Percentiles rank a stretch among this genome's conserved stretches.
Evolutionary conservation across 2,329 filamentous ascomycete species (phyloP).

Genomic region (Aaosphaeria arxii): DNA sequence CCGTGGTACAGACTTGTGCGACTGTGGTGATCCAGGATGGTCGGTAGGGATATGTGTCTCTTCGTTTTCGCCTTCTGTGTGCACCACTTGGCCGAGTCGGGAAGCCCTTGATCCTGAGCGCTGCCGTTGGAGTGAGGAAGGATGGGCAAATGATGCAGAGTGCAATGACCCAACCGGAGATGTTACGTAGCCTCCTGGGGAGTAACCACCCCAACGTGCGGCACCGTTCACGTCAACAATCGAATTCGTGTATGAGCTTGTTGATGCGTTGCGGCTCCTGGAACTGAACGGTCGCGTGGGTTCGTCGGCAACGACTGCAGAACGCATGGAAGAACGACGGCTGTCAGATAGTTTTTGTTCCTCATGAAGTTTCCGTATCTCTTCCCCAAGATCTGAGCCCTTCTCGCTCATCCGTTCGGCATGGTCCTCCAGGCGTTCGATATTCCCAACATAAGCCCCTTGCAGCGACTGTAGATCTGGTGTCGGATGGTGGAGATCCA

Average conservation of each 20-base stretch:
- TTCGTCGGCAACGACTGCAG: conserved; percentile 36
- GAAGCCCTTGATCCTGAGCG: conserved; percentile 42
- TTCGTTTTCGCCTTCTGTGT: conserved; percentile 28
- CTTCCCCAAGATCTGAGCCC: conserved; percentile 71
- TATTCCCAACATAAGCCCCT: conserved; percentile 63
- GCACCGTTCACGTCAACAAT: conserved; percentile 67
- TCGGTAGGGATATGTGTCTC: conserved; percentile 7
- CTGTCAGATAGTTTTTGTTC: conserved; percentile 70
- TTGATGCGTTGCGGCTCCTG: conserved; percentile 41
- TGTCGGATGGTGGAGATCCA: conserved; percentile 50
- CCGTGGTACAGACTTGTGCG: conserved; percentile 7
- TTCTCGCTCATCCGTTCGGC: conserved; percentile 72
- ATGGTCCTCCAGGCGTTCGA: conserved; percentile 71
- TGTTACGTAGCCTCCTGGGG: conserved; percentile 64
- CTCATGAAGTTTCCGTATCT: conserved; percentile 69
- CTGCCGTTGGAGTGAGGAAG: conserved; percentile 29
- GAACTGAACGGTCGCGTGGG: conserved; percentile 19
- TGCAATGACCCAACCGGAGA: conserved; percentile 62
- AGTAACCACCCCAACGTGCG: conserved; percentile 68
- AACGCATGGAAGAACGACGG: conserved; percentile 61
- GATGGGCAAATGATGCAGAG: conserved; percentile 43
- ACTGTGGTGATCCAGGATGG: conserved; percentile 13
- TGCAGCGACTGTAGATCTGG: conserved; percentile 62
- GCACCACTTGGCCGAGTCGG: conserved; percentile 41
- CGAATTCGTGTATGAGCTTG: conserved; percentile 51